These are phyloP conservation scores for Gonapodya sp. DNA, from an alignment of 192 early-diverging fungal species.

Conservation along the genomic window DNA sequence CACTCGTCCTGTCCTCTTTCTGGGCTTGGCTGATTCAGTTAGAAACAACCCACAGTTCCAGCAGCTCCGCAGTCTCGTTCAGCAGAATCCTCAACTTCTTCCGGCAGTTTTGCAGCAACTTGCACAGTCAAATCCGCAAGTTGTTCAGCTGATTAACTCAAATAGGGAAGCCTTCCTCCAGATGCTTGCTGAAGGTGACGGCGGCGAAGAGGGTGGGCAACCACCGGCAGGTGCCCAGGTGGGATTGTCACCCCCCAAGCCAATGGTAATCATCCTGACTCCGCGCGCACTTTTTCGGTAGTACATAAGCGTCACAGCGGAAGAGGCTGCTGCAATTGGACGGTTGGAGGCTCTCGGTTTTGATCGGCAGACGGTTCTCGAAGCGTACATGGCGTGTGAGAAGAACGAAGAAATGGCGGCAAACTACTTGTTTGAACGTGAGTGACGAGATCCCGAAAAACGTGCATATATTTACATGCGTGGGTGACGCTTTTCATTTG, in stretches of 20 bases:
- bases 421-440: constrained; percentile 80
- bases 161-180: constrained; percentile 74
- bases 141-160: constrained; percentile 63
- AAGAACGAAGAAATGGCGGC: constrained; percentile 96
- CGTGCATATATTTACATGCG: neutral
- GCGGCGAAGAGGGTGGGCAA: constrained; percentile 20
- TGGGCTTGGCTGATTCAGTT: constrained; percentile 23
- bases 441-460: neutral
- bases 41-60: constrained; percentile 81
- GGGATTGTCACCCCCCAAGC: too few species aligned
- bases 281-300: too few species aligned
- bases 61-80: constrained; percentile 79
- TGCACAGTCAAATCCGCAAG: constrained; percentile 71
- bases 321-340: constrained; percentile 85
- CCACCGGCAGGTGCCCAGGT: constrained; percentile 20
- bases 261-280: too few species aligned
- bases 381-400: constrained; percentile 95
- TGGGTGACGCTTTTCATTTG: too few species aligned
- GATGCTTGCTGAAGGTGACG: constrained; percentile 62
- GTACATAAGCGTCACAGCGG: constrained; percentile 71
- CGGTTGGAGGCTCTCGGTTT: constrained; percentile 81
- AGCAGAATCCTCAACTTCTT: constrained; percentile 73
- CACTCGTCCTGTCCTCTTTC: neutral
- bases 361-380: constrained; percentile 65
- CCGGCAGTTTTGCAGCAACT: constrained; percentile 77